A percentile compares a stretch with the other conserved stretches of the same genome.
These are phyloP conservation scores for Tetragonia tetragonoides DNA, from an alignment of 148 eudicot genomes.

Conservation along the genomic window DNA sequence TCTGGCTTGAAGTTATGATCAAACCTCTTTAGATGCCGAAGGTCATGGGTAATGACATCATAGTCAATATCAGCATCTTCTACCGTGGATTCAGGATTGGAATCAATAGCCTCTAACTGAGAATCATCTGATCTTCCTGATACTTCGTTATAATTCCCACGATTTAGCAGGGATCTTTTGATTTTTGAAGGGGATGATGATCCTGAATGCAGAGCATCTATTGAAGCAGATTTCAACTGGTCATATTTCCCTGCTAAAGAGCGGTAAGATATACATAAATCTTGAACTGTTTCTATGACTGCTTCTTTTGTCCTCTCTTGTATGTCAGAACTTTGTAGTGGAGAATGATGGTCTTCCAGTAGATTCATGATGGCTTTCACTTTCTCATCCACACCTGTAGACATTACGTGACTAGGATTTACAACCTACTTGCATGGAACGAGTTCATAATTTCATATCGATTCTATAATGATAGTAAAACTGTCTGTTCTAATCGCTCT, in stretches of 20 bases:
- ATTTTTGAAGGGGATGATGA: slow-evolving; percentile 1
- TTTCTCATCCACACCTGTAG: slow-evolving; percentile 28
- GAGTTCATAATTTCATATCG: background rate
- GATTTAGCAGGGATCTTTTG: background rate
- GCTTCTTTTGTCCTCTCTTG: slow-evolving; percentile 5
- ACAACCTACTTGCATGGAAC: background rate
- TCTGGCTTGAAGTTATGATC: background rate
- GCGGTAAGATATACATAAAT: slow-evolving; percentile 26
- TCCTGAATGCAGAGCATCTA: background rate
- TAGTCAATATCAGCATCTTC: slow-evolving; percentile 22
- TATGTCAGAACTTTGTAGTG: background rate
- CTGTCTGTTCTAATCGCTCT: background rate
- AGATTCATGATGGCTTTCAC: slow-evolving; percentile 17
- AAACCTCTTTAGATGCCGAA: background rate
- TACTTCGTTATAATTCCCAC: background rate
- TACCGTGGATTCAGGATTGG: slow-evolving; percentile 26
- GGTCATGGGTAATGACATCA: slow-evolving; percentile 8
- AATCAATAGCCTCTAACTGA: slow-evolving; percentile 9
- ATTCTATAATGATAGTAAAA: background rate
- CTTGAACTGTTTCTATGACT: slow-evolving; percentile 10
- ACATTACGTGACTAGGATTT: background rate
- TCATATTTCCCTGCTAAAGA: slow-evolving; percentile 23
- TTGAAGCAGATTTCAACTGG: slow-evolving; percentile 1
- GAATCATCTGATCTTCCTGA: slow-evolving; percentile 23
- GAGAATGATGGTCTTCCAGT: slow-evolving; percentile 16